Percentiles rank a stretch among this genome's conserved stretches.
Conservation (phyloP, 495 filamentous ascomycete species). For the Penicillium desertorum region DNA sequence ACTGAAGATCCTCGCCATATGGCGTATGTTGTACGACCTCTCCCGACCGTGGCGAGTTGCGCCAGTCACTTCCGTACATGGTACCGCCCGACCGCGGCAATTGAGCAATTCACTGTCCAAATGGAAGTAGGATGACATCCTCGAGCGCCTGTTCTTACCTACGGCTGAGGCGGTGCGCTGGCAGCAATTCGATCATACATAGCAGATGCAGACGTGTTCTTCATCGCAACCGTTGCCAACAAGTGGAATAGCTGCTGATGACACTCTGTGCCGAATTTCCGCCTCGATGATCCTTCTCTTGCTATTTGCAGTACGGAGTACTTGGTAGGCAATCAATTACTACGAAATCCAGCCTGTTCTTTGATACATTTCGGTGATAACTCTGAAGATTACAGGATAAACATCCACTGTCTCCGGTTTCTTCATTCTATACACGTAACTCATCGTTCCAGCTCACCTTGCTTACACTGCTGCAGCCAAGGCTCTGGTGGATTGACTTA, state of each 20-base stretch:
- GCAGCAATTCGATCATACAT: slow-evolving; percentile 11
- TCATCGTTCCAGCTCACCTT: not conserved
- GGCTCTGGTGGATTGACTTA: not conserved
- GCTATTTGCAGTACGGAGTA: too few species aligned
- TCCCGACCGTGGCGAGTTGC: not conserved
- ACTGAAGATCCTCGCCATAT: not conserved
- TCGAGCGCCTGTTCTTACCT: slow-evolving; percentile 4
- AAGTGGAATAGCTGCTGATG: too few species aligned
- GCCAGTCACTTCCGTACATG: too few species aligned
- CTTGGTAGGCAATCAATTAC: too few species aligned
- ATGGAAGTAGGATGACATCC: slow-evolving; percentile 18
- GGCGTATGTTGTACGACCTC: not conserved
- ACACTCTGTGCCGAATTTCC: too few species aligned
- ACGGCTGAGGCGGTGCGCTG: slow-evolving; percentile 15
- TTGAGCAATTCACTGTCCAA: slow-evolving; percentile 13
- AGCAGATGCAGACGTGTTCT: slow-evolving; percentile 17
- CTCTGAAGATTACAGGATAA: not conserved
- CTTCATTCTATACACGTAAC: not conserved
- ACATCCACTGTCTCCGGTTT: not conserved
- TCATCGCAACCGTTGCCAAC: slow-evolving; percentile 16
- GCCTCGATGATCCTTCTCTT: too few species aligned
- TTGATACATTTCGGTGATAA: too few species aligned
- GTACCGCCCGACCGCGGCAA: slow-evolving; percentile 11
- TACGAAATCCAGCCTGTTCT: too few species aligned
- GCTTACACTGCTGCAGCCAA: not conserved